Percentiles rank a stretch among this genome's conserved stretches.
Evolutionary conservation across 2,329 filamentous ascomycete species (phyloP).

Genomic region (Xylariomycetidae sp.): DNA sequence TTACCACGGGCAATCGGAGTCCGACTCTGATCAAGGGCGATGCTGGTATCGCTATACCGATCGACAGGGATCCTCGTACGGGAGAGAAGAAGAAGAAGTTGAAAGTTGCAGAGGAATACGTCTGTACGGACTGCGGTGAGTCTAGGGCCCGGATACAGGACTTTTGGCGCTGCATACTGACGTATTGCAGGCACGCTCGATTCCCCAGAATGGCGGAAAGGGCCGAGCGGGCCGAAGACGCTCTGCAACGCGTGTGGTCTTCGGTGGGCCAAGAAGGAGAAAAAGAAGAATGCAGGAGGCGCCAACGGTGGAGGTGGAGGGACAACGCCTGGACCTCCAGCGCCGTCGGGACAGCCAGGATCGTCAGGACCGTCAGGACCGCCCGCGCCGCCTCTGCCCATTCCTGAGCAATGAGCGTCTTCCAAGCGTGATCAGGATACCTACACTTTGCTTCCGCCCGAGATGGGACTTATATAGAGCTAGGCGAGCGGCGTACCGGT

Average conservation of each 20-base stretch:
- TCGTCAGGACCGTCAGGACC: no score
- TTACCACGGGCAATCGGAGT: constrained; percentile 79
- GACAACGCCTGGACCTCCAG: not conserved
- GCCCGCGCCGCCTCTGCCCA: constrained; percentile 4
- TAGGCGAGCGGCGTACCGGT: constrained; percentile 1
- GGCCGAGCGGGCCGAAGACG: constrained; percentile 87
- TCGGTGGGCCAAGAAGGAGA: constrained; percentile 74
- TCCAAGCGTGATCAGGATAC: not conserved
- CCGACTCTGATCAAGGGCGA: constrained; percentile 80
- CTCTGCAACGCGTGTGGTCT: constrained; percentile 90
- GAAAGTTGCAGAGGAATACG: constrained; percentile 81
- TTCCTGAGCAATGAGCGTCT: constrained; percentile 7
- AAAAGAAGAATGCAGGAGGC: constrained; percentile 46
- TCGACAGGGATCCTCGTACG: constrained; percentile 66
- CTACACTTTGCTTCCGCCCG: constrained; percentile 1
- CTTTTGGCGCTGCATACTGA: constrained; percentile 4
- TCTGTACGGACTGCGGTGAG: constrained; percentile 87
- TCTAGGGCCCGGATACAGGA: constrained; percentile 9
- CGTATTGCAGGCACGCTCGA: constrained; percentile 62
- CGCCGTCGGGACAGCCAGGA: no score
- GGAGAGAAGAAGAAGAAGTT: constrained; percentile 84
- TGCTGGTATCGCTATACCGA: constrained; percentile 75
- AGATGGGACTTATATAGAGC: not conserved
- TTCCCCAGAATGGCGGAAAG: constrained; percentile 94
- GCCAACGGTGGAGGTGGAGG: constrained; percentile 10